These are phyloP conservation scores for Backusella morwellensis DNA, from an alignment of 192 early-diverging fungal species.

Conservation along the genomic window DNA sequence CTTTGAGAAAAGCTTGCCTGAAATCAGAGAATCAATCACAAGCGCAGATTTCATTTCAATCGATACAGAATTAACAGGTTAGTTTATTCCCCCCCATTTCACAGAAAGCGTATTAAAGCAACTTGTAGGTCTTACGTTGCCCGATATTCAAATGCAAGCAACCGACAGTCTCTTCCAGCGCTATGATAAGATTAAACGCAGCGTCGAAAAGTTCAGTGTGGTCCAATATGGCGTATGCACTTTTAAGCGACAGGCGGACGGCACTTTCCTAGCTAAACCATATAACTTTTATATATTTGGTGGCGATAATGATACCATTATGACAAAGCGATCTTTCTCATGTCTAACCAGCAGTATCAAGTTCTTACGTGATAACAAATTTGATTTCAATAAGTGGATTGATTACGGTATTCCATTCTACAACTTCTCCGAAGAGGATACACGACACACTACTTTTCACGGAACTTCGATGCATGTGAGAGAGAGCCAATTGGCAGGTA, in stretches of 20 bases:
- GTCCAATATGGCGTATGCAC: conserved; percentile 84
- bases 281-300: conserved; percentile 90
- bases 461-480: not conserved
- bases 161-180: conserved; percentile 31
- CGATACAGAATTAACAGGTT: conserved; percentile 85
- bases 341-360: conserved; percentile 53
- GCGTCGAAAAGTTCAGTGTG: conserved; percentile 43
- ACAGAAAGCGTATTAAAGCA: not conserved
- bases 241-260: conserved; percentile 53
- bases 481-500: not conserved
- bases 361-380: conserved; percentile 73
- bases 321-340: not conserved
- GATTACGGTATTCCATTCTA: conserved; percentile 74
- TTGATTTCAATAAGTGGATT: conserved; percentile 93
- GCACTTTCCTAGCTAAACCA: conserved; percentile 68
- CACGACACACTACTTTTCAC: conserved; percentile 3
- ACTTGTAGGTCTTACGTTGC: conserved; percentile 31
- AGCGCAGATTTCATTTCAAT: conserved; percentile 73
- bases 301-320: conserved; percentile 6
- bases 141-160: conserved; percentile 20
- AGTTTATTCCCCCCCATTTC: not conserved
- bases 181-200: conserved; percentile 36
- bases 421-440: conserved; percentile 57
- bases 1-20: conserved; percentile 59
- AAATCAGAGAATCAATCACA: conserved; percentile 61